Base-by-base conservation (phyloP, 2,329 filamentous ascomycete species). In the Myriosclerotinia curreyana region DNA sequence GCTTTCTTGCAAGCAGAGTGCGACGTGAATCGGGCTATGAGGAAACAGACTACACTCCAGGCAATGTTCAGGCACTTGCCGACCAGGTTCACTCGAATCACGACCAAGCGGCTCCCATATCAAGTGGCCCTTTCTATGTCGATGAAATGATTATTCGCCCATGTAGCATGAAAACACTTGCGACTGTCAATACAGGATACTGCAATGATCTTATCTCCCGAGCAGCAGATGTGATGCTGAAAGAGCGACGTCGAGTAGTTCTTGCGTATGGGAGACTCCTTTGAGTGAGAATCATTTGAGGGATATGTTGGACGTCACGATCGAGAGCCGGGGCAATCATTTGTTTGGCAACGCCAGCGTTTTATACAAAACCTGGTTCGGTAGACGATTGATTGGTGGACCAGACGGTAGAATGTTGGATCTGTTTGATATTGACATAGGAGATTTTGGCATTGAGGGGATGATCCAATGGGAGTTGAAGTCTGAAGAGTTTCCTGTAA, bases 111-210 rank as follows among this genome's bases (percentile, higher is more conserved):
- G 80, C 80, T 0, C 76, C 79, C 0, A 75, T 80, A 2, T 76
- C 79, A 1, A 78, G 75, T 48, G 79, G 80, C 0, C 80, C 78
- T 0, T 82, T 79, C 69, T 74, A 71, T 48, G 73, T 76, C 9
- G 74, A 77, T 62, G 79, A 79, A 14, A 82, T 82, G 80, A 78
- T 82, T 17, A 69, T 82, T 2, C 76, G 79, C 0, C 79, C 77
- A 0, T 82, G 80, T 71, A 78, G 75, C 61, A 79, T 82, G 77
- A 81, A 81, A 69, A 81, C 79, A 0, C 73, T 82, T 5, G 77
- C 79, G 0, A 77, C 73, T 0, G 75, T 82, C 3, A 69, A 74
- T 25, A 69, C 72, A 1, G 80, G 79, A 0, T 78, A 76, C 63
- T 76, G 77, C 62, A 77, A 80, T 48, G 79, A 81, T 65, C 66